Percentiles rank a stretch among this genome's conserved stretches.
Conservation (phyloP, 805 yeast species). For the Starmera caribaea region DNA sequence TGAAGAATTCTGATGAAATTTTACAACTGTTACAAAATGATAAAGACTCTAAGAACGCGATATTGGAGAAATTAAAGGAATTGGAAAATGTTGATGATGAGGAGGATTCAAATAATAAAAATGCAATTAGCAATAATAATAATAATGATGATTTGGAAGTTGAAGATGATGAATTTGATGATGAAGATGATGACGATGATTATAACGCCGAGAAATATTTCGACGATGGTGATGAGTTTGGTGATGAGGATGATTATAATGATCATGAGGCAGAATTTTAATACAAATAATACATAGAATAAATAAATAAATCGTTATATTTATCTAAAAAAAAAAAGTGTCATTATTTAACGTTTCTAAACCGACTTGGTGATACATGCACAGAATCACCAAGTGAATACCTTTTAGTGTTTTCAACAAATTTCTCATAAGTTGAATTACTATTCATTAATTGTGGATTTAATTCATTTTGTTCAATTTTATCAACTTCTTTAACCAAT, state of each 20-base stretch:
- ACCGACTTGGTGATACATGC: neutral
- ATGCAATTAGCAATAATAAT: too few relatives aligned
- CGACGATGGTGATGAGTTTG: constrained; percentile 47
- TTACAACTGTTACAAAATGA: constrained; percentile 15
- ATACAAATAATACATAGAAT: constrained; percentile 1
- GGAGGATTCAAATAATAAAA: constrained; percentile 18
- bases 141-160: constrained; percentile 26
- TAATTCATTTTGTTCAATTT: constrained; percentile 18
- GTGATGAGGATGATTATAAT: constrained; percentile 39
- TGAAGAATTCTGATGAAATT: constrained; percentile 18
- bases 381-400: constrained; percentile 1
- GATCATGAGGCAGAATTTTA: constrained; percentile 52
- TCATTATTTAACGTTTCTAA: constrained; percentile 4
- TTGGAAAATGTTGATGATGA: constrained; percentile 40
- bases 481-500: constrained; percentile 6
- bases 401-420: constrained; percentile 5
- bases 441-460: constrained; percentile 30
- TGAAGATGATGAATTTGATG: constrained; percentile 49
- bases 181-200: constrained; percentile 50
- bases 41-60: constrained; percentile 20
- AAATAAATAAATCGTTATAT: neutral
- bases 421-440: constrained; percentile 35
- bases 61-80: constrained; percentile 38
- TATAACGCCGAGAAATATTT: constrained; percentile 56
- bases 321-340: neutral